Evolutionary conservation across 305 asterid genomes (phyloP).

Genomic region (Galium porrigens): DNA sequence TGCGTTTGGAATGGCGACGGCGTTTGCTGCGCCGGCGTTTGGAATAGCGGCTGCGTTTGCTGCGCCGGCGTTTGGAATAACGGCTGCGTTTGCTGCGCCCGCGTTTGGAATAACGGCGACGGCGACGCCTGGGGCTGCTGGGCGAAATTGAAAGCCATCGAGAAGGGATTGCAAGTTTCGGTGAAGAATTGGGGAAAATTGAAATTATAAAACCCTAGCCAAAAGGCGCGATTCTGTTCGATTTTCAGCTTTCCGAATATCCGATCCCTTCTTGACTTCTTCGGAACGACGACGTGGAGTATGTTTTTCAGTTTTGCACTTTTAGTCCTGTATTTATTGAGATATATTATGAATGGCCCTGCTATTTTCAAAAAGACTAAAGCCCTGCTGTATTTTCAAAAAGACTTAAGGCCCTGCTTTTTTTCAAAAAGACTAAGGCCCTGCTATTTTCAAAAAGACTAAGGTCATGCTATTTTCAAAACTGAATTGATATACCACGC

Average conservation of each 20-base stretch:
- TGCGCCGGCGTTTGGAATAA: neutral
- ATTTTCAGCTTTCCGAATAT: neutral
- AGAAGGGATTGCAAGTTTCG: neutral
- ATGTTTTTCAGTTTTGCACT: neutral
- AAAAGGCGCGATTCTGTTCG: conserved; percentile 20
- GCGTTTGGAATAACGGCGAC: conserved; percentile 3
- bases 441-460: too few relatives aligned
- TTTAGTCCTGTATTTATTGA: neutral
- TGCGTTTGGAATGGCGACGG: conserved; percentile 23
- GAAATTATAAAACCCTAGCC: conserved; percentile 19
- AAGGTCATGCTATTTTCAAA: too few relatives aligned
- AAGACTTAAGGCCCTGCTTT: too few relatives aligned
- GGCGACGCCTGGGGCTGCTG: conserved; percentile 43
- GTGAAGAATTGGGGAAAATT: conserved; percentile 1
- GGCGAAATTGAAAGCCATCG: conserved; percentile 45
- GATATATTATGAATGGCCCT: neutral
- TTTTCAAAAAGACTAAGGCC: too few relatives aligned
- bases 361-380: neutral
- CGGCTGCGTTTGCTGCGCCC: conserved; percentile 16
- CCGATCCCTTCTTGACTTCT: neutral
- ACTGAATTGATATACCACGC: too few relatives aligned
- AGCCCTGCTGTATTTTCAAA: too few relatives aligned
- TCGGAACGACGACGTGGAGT: neutral
- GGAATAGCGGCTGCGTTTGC: conserved; percentile 16
- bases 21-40: conserved; percentile 19